These are phyloP conservation scores for Paraphaeosphaeria sporulosa DNA, from an alignment of 2,329 filamentous ascomycete genomes.

Conservation along the genomic window DNA sequence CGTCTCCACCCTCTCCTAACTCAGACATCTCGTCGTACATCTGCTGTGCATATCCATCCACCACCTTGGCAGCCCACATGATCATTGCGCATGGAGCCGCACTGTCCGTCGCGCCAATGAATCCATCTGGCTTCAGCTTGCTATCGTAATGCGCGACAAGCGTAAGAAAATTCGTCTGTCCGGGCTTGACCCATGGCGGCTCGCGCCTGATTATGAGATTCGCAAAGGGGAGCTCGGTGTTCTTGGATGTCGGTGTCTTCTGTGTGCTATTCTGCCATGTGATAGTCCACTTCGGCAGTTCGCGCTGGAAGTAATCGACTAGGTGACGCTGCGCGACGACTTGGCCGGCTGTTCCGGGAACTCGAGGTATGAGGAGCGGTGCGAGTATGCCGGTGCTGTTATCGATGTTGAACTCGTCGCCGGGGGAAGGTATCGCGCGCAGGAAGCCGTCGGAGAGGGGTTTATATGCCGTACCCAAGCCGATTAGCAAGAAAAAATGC, in stretches of 20 bases:
- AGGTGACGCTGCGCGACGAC: conserved; percentile 80
- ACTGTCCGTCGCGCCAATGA: conserved; percentile 93
- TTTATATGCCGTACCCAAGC: conserved; percentile 58
- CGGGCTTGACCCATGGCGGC: conserved; percentile 78
- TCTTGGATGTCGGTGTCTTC: conserved; percentile 77
- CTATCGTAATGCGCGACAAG: conserved; percentile 95
- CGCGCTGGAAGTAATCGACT: conserved; percentile 76
- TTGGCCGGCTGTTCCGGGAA: conserved; percentile 84
- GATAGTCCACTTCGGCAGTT: conserved; percentile 80
- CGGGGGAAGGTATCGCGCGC: conserved; percentile 73
- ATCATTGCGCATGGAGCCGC: conserved; percentile 95
- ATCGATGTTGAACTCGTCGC: conserved; percentile 78
- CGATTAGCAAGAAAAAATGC: conserved; percentile 16
- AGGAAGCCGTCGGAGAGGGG: conserved; percentile 78
- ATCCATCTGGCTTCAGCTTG: conserved; percentile 79
- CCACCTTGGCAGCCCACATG: conserved; percentile 80
- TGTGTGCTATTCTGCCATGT: conserved; percentile 90
- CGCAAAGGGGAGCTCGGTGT: conserved; percentile 77
- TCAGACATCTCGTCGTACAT: conserved; percentile 81
- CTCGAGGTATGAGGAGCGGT: conserved; percentile 86
- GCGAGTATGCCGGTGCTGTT: conserved; percentile 74
- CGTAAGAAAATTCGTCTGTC: conserved; percentile 81
- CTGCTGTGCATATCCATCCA: conserved; percentile 79
- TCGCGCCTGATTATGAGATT: conserved; percentile 89
- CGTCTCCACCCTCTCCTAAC: conserved; percentile 56